Evolutionary conservation across 179 eudicot genomes (phyloP), one percentile per base, ranked within the genome.

Genomic region (Sideroxylon spinosum): DNA sequence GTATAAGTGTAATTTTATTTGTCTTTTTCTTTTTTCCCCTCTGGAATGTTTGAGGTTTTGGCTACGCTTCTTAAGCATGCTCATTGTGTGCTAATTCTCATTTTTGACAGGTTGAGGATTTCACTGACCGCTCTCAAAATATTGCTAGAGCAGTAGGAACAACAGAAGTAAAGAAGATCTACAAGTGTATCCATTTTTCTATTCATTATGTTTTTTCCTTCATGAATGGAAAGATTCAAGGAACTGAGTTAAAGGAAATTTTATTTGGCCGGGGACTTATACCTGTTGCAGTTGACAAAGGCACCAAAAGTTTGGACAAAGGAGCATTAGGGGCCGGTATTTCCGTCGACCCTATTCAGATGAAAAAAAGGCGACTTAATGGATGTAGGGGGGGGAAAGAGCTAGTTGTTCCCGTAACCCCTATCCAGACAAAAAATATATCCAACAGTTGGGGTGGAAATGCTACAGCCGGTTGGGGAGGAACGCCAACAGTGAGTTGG

Each of bases 71-170:
- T 77, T 17, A 56, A 26, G 6, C 49, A n/a, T 63, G 11, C 52
- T 59, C 28, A 61, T 64, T 25, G 50, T 49, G 19, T 71, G 71
- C 49, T 46, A 73, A 49, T 68, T 60, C 59, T 67, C 22, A 20
- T 75, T 59, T 74, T 69, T 73, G 77, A 75, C 89, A 95, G 98
- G 90, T 93, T 57, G 99, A 95, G 86, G 99, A 95, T 89, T 91
- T 95, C 82, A 85, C 86, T 9, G 92, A 93, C 69, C 86, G 90
- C 14, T 87, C 99, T 32, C 87, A 87, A 72, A 93, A 95, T 81
- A 87, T 95, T 20, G 89, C 97, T 17, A 84, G 99, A 78, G 98
- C 97, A 74, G 93, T 93, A 29, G 88, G 83, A n/a, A 49, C 53
- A 32, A 17, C 66, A 20, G 74, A 86, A 65, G 61, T 85, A 28